These are phyloP conservation scores for Medicago lupulina DNA, from an alignment of 306 rosid species.

Conservation along the genomic window DNA sequence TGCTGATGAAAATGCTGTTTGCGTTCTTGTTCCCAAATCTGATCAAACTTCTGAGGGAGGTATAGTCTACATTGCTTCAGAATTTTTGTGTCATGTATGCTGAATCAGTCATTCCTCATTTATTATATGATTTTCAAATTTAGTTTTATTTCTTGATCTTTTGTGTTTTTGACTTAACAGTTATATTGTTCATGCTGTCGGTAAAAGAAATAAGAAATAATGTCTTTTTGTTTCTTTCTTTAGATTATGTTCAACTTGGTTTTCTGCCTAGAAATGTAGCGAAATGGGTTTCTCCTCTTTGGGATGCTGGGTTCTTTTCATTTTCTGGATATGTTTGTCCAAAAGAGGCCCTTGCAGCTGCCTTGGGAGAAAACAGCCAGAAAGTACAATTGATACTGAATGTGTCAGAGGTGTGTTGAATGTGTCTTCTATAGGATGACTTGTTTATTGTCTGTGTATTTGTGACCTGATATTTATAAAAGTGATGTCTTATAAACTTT, in stretches of 20 bases:
- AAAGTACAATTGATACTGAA: slow-evolving; percentile 54
- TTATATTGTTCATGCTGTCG: slow-evolving; percentile 26
- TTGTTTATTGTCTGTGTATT: slow-evolving; percentile 33
- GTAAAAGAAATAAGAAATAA: slow-evolving; percentile 33
- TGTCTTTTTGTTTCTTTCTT: slow-evolving; percentile 34
- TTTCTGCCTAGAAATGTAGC: slow-evolving; percentile 76
- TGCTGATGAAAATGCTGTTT: slow-evolving; percentile 78
- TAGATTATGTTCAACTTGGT: slow-evolving; percentile 75
- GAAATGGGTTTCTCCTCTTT: slow-evolving; percentile 84
- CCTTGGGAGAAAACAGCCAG: slow-evolving; percentile 64
- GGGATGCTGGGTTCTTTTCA: slow-evolving; percentile 77
- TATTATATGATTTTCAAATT: slow-evolving; percentile 32
- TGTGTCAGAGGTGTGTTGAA: slow-evolving; percentile 64
- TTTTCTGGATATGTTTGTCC: slow-evolving; percentile 75
- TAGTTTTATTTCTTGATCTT: slow-evolving; percentile 15
- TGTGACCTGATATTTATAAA: slow-evolving; percentile 31
- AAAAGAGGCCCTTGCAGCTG: slow-evolving; percentile 72
- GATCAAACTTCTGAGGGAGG: slow-evolving; percentile 60
- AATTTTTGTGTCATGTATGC: slow-evolving; percentile 26
- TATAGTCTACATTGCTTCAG: slow-evolving; percentile 46
- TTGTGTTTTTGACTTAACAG: slow-evolving; percentile 31
- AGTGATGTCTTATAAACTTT: slow-evolving; percentile 31
- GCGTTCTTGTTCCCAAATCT: slow-evolving; percentile 65
- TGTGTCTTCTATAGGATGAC: slow-evolving; percentile 28
- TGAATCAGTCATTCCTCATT: slow-evolving; percentile 15